Evolutionary conservation across 176 grass and related monocot genomes (phyloP).

Genomic region (Raddia distichophylla): DNA sequence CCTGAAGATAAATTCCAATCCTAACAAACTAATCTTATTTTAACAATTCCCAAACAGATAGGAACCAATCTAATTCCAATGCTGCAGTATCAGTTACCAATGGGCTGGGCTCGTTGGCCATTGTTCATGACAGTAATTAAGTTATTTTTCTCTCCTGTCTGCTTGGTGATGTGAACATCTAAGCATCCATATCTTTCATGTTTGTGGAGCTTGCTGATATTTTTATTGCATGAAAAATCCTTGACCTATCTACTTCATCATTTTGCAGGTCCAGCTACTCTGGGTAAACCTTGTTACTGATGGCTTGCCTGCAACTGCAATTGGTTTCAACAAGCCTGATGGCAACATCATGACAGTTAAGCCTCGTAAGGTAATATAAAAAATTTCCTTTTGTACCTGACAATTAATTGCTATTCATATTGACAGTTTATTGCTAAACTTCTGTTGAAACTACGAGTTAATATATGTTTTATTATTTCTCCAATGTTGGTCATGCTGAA

Average conservation of each 20-base stretch:
- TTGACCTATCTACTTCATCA: constrained; percentile 22
- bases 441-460: neutral
- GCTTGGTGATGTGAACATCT: constrained; percentile 4
- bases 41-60: too few species aligned
- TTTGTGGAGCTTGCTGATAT: neutral
- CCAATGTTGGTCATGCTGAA: neutral
- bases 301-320: constrained; percentile 94
- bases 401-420: constrained; percentile 18
- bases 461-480: neutral
- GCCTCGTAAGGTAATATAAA: constrained; percentile 83
- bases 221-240: constrained; percentile 12
- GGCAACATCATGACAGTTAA: constrained; percentile 84
- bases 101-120: too few species aligned
- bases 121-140: neutral
- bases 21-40: too few species aligned
- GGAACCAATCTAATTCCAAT: too few species aligned
- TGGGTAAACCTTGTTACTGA: constrained; percentile 99
- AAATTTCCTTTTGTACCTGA: neutral
- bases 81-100: too few species aligned
- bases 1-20: too few species aligned
- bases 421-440: constrained; percentile 17
- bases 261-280: constrained; percentile 87
- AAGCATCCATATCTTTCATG: neutral
- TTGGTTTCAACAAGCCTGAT: constrained; percentile 99
- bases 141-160: neutral